These are phyloP conservation scores for Beta corolliflora DNA, from an alignment of 179 eudicot species.

Conservation along the genomic window DNA sequence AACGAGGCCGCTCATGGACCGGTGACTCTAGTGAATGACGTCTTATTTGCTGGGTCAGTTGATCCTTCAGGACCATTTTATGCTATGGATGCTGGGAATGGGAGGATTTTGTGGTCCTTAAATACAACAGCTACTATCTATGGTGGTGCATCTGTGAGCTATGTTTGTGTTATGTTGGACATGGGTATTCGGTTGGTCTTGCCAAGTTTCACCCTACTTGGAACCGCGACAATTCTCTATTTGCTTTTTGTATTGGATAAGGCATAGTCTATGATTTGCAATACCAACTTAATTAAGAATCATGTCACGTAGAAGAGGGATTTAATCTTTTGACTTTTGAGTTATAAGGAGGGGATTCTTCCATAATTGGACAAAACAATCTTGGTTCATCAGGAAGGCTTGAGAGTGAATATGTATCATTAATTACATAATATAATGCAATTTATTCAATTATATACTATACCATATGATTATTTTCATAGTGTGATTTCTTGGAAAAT, in stretches of 20 bases:
- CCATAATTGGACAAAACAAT: too few species aligned
- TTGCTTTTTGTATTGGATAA: slow-evolving; percentile 43
- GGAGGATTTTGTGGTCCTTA: slow-evolving; percentile 48
- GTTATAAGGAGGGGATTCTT: too few species aligned
- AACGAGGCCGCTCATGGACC: slow-evolving; percentile 53
- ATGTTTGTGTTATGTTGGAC: slow-evolving; percentile 49
- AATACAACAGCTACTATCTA: slow-evolving; percentile 41
- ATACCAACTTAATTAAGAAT: too few species aligned
- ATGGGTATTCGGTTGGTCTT: slow-evolving; percentile 36
- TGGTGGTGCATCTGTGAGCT: slow-evolving; percentile 43
- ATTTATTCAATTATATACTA: too few species aligned
- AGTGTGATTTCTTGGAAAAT: too few species aligned
- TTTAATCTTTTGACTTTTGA: too few species aligned
- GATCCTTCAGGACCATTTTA: slow-evolving; percentile 46
- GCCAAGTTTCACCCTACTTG: slow-evolving; percentile 32
- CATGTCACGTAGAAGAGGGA: too few species aligned
- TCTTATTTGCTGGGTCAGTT: slow-evolving; percentile 53
- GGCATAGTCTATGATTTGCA: neutral
- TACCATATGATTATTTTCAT: too few species aligned
- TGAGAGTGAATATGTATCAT: too few species aligned
- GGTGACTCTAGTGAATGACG: slow-evolving; percentile 52
- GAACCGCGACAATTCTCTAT: slow-evolving; percentile 36
- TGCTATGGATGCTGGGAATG: slow-evolving; percentile 41
- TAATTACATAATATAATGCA: too few species aligned
- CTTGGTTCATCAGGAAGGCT: too few species aligned